phyloP scores from a whole-genome alignment of 2,329 filamentous ascomycete species.

The Triangularia setosa region DNA sequence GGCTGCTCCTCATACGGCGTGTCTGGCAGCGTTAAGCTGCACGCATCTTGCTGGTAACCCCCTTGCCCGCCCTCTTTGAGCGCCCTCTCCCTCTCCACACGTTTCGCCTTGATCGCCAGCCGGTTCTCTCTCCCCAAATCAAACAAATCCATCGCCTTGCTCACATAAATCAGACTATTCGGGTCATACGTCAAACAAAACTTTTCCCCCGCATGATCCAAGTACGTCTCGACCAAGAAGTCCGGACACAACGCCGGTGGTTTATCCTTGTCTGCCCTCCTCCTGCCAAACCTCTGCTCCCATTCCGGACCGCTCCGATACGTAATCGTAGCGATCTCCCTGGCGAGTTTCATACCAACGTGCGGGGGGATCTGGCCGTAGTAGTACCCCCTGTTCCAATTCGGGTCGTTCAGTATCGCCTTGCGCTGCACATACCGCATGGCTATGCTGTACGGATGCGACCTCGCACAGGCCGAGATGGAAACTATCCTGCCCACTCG shows the following conservation, averaged over 20 bases:
- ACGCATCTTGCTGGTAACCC: conserved; percentile 40
- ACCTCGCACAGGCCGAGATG: conserved; percentile 89
- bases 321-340: conserved; percentile 95
- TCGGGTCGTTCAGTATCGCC: conserved; percentile 97
- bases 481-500: conserved; percentile 79
- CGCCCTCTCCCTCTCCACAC: conserved; percentile 56
- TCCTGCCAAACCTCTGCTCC: conserved; percentile 89
- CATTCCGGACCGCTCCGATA: conserved; percentile 96
- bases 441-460: conserved; percentile 95
- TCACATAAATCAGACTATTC: conserved; percentile 92
- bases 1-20: conserved; percentile 72
- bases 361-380: conserved; percentile 86
- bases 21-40: conserved; percentile 78
- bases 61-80: conserved; percentile 44
- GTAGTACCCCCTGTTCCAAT: conserved; percentile 95
- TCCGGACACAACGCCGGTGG: conserved; percentile 94
- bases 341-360: conserved; percentile 93
- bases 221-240: conserved; percentile 95
- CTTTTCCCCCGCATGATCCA: conserved; percentile 97
- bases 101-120: conserved; percentile 55
- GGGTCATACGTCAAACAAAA: conserved; percentile 96
- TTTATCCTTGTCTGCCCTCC: conserved; percentile 78
- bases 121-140: conserved; percentile 77
- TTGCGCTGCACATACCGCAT: conserved; percentile 98
- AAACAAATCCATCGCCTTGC: conserved; percentile 98